Evolutionary conservation across 2,329 filamentous ascomycete species (phyloP).

Genomic region (Fonsecaea monophora): DNA sequence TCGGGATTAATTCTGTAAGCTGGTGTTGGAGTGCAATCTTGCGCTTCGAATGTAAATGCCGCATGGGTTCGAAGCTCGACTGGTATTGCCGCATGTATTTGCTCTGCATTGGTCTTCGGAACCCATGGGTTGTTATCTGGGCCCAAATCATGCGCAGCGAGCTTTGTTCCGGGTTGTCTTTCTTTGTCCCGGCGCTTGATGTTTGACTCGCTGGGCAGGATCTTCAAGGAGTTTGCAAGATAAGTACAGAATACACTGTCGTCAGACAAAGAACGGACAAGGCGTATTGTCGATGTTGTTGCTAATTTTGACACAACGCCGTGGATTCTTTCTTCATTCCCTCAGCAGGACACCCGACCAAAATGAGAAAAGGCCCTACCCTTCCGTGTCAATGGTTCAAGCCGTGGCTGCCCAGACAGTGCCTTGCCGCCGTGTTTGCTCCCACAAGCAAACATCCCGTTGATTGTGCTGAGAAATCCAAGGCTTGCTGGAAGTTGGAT

Average conservation of each 20-base stretch:
- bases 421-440: background rate
- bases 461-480: background rate
- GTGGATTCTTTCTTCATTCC: background rate
- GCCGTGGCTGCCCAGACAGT: background rate
- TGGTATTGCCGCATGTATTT: background rate
- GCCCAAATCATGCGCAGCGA: background rate
- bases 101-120: background rate
- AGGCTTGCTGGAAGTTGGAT: background rate
- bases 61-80: background rate
- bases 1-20: background rate
- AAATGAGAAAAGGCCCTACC: background rate
- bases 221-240: background rate
- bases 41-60: background rate
- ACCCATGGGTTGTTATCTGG: background rate
- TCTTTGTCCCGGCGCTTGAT: background rate
- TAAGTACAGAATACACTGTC: background rate
- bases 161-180: background rate
- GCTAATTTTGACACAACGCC: slow-evolving; percentile 9
- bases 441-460: background rate
- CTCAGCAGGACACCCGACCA: background rate
- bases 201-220: background rate
- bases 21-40: background rate
- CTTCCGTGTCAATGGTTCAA: background rate
- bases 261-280: slow-evolving; percentile 4
- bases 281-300: background rate